These are phyloP conservation scores for Pyrenophora tritici-repentis DNA, from an alignment of 2,329 filamentous ascomycete species.

Conservation along the genomic window DNA sequence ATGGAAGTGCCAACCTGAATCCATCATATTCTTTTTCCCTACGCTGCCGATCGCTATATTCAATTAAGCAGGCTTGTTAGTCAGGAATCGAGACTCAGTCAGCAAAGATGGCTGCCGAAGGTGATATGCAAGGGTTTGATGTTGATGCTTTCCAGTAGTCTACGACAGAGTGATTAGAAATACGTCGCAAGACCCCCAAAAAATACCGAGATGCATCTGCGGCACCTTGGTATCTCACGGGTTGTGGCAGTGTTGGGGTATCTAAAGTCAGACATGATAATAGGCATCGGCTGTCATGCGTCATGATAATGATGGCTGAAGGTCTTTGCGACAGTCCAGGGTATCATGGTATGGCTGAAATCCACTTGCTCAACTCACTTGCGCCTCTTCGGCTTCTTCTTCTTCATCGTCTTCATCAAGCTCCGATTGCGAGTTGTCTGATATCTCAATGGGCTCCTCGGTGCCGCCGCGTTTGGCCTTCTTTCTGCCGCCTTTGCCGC, in stretches of 20 bases:
- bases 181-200: too few relatives aligned
- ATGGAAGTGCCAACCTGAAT: too few relatives aligned
- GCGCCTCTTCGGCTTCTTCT: conserved; percentile 11
- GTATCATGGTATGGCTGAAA: conserved; percentile 2
- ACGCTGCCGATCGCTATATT: too few relatives aligned
- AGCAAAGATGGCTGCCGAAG: too few relatives aligned
- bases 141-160: neutral
- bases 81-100: too few relatives aligned
- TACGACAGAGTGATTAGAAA: too few relatives aligned
- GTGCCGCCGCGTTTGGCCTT: conserved; percentile 40
- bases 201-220: too few relatives aligned
- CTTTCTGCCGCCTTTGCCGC: conserved; percentile 47
- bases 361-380: conserved; percentile 11
- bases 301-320: conserved; percentile 1
- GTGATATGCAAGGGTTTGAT: neutral
- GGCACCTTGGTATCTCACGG: too few relatives aligned
- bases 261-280: conserved; percentile 5
- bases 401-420: conserved; percentile 25
- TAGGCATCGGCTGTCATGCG: neutral
- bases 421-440: conserved; percentile 27
- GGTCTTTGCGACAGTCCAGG: neutral
- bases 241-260: conserved; percentile 4
- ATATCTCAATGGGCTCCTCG: conserved; percentile 39
- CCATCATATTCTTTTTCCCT: neutral
- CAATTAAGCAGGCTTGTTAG: too few relatives aligned